Evolutionary conservation across 2,329 filamentous ascomycete species (phyloP), one percentile per base, ranked within the genome.

Genomic region (Neofusicoccum ribis): DNA sequence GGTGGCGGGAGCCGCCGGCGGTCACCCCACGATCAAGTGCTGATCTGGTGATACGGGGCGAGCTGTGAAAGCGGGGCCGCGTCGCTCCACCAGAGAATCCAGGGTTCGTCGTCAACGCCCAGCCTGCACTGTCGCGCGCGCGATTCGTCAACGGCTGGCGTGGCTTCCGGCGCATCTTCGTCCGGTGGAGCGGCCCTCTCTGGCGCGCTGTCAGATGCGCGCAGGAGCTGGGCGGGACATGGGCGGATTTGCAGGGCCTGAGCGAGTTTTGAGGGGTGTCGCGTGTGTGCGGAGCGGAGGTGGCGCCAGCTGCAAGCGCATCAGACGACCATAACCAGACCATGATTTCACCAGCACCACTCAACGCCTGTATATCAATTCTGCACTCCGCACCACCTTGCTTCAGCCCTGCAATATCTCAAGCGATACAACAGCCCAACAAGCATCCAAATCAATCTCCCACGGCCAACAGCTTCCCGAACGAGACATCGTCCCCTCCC

Each of bases 31-130:
- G 56, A 60, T 60, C 56, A 14, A 23, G 56, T 37, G 56, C 56
- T 59, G 56, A 60, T 60, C 56, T 60, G 56, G 56, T 60, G 56
- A 60, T 47, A 60, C 56, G 54, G 54, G 52, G 37, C 37, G 37
- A 15, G n/a, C 36, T 6, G 31, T 7, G 14, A 43, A 31, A 36
- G 54, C 39, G 56, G 56, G 56, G 56, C 44, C 52, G 14, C 52
- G 37, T 59, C 43, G 56, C 56, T 60, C 56, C 56, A 60, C 56
- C 39, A 5, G 8, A 2, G 11, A 39, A 39, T 56, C 52, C 36
- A 43, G 5, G 14, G 49, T 6, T 6, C 27, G 9, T 20, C 27
- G 34, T 17, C 8, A 52, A n/a, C 5, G 49, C 11, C 27, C n/a
- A 3, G 14, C 31, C 23, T 37, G 50, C 50, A 2, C 27, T 7